Conservation (phyloP, 202 grass and related monocot species). For the Setaria italica region DNA sequence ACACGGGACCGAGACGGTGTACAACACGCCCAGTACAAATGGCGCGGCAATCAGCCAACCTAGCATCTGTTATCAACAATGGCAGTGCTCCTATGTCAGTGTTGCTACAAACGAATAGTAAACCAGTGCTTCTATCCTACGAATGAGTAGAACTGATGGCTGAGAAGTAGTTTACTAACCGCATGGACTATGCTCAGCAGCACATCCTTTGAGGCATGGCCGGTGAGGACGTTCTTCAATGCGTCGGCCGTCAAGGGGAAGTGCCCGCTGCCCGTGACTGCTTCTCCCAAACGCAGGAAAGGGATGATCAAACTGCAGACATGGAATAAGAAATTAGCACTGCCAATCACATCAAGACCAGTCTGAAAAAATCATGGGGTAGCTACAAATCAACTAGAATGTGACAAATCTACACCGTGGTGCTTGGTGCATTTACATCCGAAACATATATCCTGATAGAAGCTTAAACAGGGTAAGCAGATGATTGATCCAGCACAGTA, state of each 20-base stretch:
- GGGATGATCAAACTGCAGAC: slow-evolving; percentile 77
- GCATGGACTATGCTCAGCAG: slow-evolving; percentile 77
- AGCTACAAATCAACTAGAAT: slow-evolving; percentile 8
- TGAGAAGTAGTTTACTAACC: slow-evolving; percentile 53
- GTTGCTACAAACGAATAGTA: not conserved
- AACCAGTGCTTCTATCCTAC: not conserved
- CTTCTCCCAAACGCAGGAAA: slow-evolving; percentile 89
- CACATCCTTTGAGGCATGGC: slow-evolving; percentile 76
- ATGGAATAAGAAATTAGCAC: slow-evolving; percentile 21
- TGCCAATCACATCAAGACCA: slow-evolving; percentile 28
- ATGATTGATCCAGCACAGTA: not conserved
- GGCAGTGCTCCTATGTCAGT: slow-evolving; percentile 27
- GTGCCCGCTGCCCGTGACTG: slow-evolving; percentile 58
- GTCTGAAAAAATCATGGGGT: not conserved
- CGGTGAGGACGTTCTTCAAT: slow-evolving; percentile 81
- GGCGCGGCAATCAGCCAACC: slow-evolving; percentile 77
- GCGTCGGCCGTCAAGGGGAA: slow-evolving; percentile 84
- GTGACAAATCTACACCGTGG: not conserved
- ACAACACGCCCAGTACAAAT: slow-evolving; percentile 57
- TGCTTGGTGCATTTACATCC: not conserved
- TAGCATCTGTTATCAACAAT: slow-evolving; percentile 57
- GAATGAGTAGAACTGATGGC: not conserved
- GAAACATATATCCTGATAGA: slow-evolving; percentile 9
- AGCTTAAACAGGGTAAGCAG: not conserved
- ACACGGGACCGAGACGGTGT: slow-evolving; percentile 57